Evolutionary conservation across 2,329 filamentous ascomycete species (phyloP).

Genomic region (Trichoderma endophyticum): DNA sequence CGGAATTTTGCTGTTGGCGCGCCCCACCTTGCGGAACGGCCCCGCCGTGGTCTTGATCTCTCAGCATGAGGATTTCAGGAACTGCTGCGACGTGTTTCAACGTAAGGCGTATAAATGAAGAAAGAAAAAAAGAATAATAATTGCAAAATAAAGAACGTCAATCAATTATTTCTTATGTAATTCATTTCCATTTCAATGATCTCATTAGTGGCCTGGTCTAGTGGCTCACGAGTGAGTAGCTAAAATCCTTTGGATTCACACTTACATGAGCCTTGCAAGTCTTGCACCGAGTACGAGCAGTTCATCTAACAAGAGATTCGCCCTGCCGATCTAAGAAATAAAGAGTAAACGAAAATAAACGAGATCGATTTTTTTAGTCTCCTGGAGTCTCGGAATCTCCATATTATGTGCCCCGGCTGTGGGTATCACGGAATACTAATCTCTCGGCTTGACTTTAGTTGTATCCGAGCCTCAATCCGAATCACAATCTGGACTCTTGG

Average conservation of each 20-base stretch:
- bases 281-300: not conserved
- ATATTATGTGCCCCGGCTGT: not conserved
- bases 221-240: not conserved
- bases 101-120: no score
- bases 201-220: not conserved
- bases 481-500: not conserved
- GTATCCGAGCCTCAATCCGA: not conserved
- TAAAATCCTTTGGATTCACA: not conserved
- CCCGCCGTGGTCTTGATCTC: not conserved
- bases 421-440: not conserved
- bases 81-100: not conserved
- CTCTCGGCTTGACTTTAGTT: not conserved
- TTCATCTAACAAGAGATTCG: not conserved
- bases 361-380: not conserved
- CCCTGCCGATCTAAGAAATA: not conserved
- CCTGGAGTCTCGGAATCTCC: not conserved
- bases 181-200: not conserved
- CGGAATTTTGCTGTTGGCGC: not conserved
- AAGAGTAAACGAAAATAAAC: not conserved
- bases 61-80: not conserved
- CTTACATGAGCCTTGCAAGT: not conserved
- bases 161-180: not conserved
- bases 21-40: constrained; percentile 13
- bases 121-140: not conserved
- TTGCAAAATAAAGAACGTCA: no score